Evolutionary conservation across 331 rosid genomes (phyloP).

Genomic region (Quercus phellos): DNA sequence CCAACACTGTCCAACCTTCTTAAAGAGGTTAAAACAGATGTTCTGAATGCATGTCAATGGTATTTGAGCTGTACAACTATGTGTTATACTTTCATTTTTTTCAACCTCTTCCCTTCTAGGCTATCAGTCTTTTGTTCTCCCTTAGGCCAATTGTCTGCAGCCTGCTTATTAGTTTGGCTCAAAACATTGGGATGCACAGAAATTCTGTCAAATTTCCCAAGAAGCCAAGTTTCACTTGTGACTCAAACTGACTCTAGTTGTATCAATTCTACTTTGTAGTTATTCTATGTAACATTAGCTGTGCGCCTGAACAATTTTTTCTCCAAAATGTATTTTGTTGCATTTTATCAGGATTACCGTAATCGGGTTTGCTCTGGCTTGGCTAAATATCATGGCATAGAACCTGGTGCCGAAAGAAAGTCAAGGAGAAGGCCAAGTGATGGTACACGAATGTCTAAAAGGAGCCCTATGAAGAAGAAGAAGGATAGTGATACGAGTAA

Average conservation of each 20-base stretch:
- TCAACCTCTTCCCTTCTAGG: background rate
- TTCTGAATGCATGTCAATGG: background rate
- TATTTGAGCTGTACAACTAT: background rate
- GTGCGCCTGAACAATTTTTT: background rate
- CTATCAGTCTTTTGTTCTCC: background rate
- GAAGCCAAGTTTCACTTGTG: background rate
- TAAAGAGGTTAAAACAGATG: background rate
- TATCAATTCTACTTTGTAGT: background rate
- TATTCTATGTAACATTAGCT: background rate
- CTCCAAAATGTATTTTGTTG: background rate
- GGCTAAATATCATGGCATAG: constrained; percentile 57
- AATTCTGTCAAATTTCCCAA: background rate
- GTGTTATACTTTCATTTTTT: background rate
- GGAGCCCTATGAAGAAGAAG: constrained; percentile 46
- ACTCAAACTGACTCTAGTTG: background rate
- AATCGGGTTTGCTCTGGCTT: constrained; percentile 65
- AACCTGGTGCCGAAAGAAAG: constrained; percentile 53
- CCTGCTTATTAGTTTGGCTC: background rate
- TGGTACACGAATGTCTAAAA: constrained; percentile 29
- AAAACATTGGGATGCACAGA: background rate
- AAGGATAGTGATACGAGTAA: constrained; percentile 14
- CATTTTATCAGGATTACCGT: constrained; percentile 65
- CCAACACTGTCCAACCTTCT: background rate
- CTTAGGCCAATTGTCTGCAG: background rate
- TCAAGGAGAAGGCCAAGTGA: constrained; percentile 52